Conservation (phyloP, 768 basidiomycete species). For the Boletus subcaerulescens region DNA sequence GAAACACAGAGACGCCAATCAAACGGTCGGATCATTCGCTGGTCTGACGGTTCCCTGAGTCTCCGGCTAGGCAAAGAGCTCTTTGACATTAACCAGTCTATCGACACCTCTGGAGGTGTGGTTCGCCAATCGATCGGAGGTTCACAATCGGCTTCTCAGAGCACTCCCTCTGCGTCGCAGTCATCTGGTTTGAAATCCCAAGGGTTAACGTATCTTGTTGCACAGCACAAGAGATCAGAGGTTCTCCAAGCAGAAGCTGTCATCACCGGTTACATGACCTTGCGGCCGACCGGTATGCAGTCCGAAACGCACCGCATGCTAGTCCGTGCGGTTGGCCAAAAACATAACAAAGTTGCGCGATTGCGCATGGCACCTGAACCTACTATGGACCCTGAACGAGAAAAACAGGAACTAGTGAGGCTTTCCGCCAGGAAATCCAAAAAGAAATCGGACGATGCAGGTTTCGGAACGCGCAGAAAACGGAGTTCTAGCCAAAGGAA, state of each 20-base stretch:
- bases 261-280: constrained; percentile 77
- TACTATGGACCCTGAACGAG: constrained; percentile 70
- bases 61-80: constrained; percentile 91
- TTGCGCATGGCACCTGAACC: constrained; percentile 80
- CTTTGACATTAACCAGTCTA: constrained; percentile 81
- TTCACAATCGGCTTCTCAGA: constrained; percentile 40
- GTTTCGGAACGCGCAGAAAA: constrained; percentile 46
- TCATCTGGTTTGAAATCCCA: constrained; percentile 48
- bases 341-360: constrained; percentile 77
- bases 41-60: constrained; percentile 94
- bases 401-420: constrained; percentile 64
- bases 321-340: constrained; percentile 81
- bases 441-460: constrained; percentile 51
- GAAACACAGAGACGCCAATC: constrained; percentile 69
- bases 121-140: constrained; percentile 57
- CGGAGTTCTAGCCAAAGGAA: constrained; percentile 43
- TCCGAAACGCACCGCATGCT: constrained; percentile 87
- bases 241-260: constrained; percentile 85
- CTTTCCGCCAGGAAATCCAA: constrained; percentile 62
- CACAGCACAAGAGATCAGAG: constrained; percentile 82
- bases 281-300: constrained; percentile 88
- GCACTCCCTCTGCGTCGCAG: constrained; percentile 39
- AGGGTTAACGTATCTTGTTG: constrained; percentile 85
- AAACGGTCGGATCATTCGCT: constrained; percentile 87
- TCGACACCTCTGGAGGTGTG: constrained; percentile 72